phyloP scores from a whole-genome alignment of 2,329 filamentous ascomycete genomes.

The Microsporum audouinii region DNA sequence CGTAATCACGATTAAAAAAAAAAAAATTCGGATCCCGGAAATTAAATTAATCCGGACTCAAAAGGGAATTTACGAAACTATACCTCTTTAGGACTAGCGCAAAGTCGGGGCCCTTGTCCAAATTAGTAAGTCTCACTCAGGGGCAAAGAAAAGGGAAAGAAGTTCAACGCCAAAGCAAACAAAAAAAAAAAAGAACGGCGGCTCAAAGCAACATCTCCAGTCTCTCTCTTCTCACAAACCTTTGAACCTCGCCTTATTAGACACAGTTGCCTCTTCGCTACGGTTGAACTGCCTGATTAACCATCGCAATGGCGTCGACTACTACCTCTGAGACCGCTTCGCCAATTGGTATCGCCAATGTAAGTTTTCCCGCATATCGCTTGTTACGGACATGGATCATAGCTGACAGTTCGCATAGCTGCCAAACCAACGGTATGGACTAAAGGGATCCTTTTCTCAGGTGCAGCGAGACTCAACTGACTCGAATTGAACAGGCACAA shows the following conservation, averaged over 20 bases:
- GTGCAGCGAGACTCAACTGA: constrained; percentile 18
- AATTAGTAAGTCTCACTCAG: constrained; percentile 19
- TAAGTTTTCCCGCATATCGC: constrained; percentile 30
- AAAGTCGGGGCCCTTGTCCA: constrained; percentile 19
- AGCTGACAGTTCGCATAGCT: constrained; percentile 36
- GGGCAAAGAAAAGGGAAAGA: constrained; percentile 18
- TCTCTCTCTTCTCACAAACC: constrained; percentile 7
- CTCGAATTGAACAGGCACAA: constrained; percentile 45
- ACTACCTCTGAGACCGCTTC: constrained; percentile 46
- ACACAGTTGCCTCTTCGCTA: neutral
- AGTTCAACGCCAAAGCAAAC: constrained; percentile 7
- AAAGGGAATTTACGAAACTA: constrained; percentile 15
- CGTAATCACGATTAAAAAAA: no score
- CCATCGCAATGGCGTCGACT: constrained; percentile 11
- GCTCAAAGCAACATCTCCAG: constrained; percentile 6
- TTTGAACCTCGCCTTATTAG: neutral
- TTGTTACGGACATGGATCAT: neutral
- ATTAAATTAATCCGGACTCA: constrained; percentile 21
- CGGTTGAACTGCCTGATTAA: neutral
- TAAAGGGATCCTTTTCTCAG: neutral
- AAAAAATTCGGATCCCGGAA: constrained; percentile 5
- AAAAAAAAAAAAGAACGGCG: constrained; percentile 12
- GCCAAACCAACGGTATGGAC: constrained; percentile 54
- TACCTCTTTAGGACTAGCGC: constrained; percentile 20
- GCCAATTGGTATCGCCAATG: constrained; percentile 64